Conservation (phyloP, 2,329 filamentous ascomycete species). For the Clarireedia paspali region DNA sequence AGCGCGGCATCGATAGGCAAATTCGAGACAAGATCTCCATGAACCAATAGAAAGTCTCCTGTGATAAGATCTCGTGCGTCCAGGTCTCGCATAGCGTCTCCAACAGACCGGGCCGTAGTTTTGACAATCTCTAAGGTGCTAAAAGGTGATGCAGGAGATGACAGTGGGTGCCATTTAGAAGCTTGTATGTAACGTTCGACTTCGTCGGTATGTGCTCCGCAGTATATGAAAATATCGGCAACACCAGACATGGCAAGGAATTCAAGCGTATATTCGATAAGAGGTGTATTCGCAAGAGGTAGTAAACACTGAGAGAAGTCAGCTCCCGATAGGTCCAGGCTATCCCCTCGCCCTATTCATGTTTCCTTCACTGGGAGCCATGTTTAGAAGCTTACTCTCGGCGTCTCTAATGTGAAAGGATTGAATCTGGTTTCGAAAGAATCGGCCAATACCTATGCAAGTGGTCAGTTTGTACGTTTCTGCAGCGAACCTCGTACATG, state of each 20-base stretch:
- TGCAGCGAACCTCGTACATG: background rate
- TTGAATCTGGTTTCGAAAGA: constrained; percentile 88
- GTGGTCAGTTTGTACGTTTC: constrained; percentile 10
- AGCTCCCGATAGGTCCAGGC: background rate
- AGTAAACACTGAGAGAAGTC: constrained; percentile 66
- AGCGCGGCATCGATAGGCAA: constrained; percentile 74
- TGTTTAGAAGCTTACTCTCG: constrained; percentile 55
- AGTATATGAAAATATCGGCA: constrained; percentile 90
- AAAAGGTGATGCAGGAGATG: constrained; percentile 65
- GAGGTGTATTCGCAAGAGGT: constrained; percentile 82
- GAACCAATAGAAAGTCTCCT: constrained; percentile 86
- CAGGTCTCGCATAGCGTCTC: constrained; percentile 90
- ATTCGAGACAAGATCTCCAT: constrained; percentile 89
- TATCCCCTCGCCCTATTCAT: background rate
- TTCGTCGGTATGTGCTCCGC: constrained; percentile 76
- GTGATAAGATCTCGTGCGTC: constrained; percentile 79
- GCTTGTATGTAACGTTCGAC: constrained; percentile 78
- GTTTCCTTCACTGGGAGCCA: constrained; percentile 13
- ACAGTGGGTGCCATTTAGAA: constrained; percentile 67
- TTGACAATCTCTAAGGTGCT: constrained; percentile 75
- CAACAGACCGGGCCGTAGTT: constrained; percentile 76
- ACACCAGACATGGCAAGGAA: constrained; percentile 93
- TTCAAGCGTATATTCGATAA: constrained; percentile 97
- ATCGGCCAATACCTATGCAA: constrained; percentile 72
- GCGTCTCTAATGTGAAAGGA: constrained; percentile 82